These are phyloP conservation scores for Blumeria graminis DNA, from an alignment of 2,329 filamentous ascomycete genomes.

Conservation along the genomic window DNA sequence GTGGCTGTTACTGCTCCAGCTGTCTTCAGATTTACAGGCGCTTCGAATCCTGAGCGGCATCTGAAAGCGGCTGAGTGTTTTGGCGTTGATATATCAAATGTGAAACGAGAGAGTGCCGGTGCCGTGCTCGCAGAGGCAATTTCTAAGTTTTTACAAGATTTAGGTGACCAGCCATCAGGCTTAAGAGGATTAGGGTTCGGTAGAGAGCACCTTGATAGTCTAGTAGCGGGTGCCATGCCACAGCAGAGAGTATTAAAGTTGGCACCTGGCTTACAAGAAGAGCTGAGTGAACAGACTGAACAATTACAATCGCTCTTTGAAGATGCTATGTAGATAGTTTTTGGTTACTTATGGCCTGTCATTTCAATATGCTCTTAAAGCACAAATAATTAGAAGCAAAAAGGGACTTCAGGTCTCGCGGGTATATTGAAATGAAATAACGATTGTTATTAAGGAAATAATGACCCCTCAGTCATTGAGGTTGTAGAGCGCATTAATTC, in stretches of 20 bases:
- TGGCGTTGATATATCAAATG: constrained; percentile 67
- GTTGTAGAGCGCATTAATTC: no score
- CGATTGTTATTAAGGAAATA: no score
- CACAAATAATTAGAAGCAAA: no score
- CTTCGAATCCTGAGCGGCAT: constrained; percentile 83
- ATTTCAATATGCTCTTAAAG: no score
- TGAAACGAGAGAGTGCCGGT: constrained; percentile 73
- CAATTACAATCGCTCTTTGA: constrained; percentile 49
- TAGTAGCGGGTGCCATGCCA: constrained; percentile 88
- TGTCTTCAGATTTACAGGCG: constrained; percentile 78
- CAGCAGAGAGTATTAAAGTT: constrained; percentile 79
- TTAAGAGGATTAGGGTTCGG: constrained; percentile 66
- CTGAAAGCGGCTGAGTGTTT: constrained; percentile 74
- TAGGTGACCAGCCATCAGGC: constrained; percentile 80
- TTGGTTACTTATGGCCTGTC: no score
- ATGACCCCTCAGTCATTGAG: no score
- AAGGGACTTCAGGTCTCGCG: no score
- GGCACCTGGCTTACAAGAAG: constrained; percentile 54
- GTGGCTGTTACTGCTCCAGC: constrained; percentile 85
- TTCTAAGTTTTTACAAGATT: constrained; percentile 49
- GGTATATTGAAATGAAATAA: no score
- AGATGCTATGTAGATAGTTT: constrained; percentile 19
- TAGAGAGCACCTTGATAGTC: constrained; percentile 45
- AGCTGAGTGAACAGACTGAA: constrained; percentile 45
- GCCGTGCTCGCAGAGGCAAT: constrained; percentile 71